Conservation (phyloP, 345 rosid species). For the Luvunga scandens region DNA sequence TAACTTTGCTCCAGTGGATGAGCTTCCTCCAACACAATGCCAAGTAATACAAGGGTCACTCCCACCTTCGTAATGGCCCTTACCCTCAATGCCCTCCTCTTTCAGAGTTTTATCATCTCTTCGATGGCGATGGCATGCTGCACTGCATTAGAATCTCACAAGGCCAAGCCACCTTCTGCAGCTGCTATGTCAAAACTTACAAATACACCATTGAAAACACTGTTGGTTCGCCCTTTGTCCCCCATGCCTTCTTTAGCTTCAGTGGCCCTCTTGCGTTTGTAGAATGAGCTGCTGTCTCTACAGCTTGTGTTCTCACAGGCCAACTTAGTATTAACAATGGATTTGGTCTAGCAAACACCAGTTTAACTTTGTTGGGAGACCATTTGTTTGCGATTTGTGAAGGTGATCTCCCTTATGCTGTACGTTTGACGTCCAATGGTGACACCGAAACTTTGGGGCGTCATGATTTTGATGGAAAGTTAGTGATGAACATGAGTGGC, state of each 20-base stretch:
- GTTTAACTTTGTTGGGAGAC: conserved; percentile 47
- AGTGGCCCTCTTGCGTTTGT: conserved; percentile 43
- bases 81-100: conserved; percentile 62
- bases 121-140: conserved; percentile 68
- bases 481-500: conserved; percentile 58
- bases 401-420: conserved; percentile 51
- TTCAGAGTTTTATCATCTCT: conserved; percentile 49
- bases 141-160: conserved; percentile 41
- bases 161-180: conserved; percentile 43
- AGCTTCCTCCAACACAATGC: conserved; percentile 58
- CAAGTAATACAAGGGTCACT: conserved; percentile 42
- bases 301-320: conserved; percentile 39
- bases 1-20: conserved; percentile 59
- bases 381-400: conserved; percentile 51
- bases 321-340: conserved; percentile 48
- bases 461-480: conserved; percentile 43
- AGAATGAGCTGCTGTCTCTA: conserved; percentile 44
- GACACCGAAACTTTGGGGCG: conserved; percentile 41
- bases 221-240: conserved; percentile 39
- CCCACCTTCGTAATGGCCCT: conserved; percentile 61
- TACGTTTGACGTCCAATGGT: conserved; percentile 38
- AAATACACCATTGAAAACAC: conserved; percentile 40
- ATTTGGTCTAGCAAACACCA: conserved; percentile 36
- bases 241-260: conserved; percentile 52
- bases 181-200: conserved; percentile 53